These are phyloP conservation scores for Leishmania tarentolae DNA, from an alignment of 208 protist species.

Conservation along the genomic window DNA sequence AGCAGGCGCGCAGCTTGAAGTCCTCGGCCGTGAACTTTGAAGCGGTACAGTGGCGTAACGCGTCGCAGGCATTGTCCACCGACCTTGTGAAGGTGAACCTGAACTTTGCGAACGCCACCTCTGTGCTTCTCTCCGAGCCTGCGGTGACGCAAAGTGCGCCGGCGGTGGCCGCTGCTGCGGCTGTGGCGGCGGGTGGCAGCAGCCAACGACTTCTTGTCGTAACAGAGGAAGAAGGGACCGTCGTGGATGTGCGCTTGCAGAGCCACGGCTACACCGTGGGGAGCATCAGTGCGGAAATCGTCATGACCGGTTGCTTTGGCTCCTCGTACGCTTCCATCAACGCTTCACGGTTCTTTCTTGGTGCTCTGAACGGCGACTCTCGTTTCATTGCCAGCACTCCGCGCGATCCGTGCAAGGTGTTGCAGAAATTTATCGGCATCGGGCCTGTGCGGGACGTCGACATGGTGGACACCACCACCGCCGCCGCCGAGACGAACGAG, in stretches of 20 bases:
- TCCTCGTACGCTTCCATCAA: slow-evolving; percentile 20
- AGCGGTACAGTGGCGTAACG: slow-evolving; percentile 51
- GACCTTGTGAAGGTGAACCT: slow-evolving; percentile 71
- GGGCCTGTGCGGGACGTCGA: slow-evolving; percentile 56
- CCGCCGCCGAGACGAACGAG: not conserved
- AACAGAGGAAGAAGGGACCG: slow-evolving; percentile 79
- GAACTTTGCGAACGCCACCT: slow-evolving; percentile 65
- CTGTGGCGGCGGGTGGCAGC: no score
- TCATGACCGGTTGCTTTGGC: slow-evolving; percentile 64
- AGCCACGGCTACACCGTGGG: slow-evolving; percentile 61
- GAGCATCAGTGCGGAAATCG: slow-evolving; percentile 40
- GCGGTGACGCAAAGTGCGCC: not conserved
- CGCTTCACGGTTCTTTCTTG: slow-evolving; percentile 53
- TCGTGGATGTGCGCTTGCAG: slow-evolving; percentile 48
- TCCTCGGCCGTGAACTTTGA: slow-evolving; percentile 52
- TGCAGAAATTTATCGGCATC: slow-evolving; percentile 57
- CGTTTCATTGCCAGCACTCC: slow-evolving; percentile 39
- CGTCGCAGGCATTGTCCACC: slow-evolving; percentile 43
- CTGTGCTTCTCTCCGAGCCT: slow-evolving; percentile 17
- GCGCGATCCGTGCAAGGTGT: slow-evolving; percentile 30
- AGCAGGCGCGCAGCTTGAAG: slow-evolving; percentile 61
- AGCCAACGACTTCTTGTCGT: slow-evolving; percentile 54
- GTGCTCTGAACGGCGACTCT: slow-evolving; percentile 61
- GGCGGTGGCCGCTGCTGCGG: not conserved
- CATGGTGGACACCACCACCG: slow-evolving; percentile 52